Evolutionary conservation across 2,329 filamentous ascomycete genomes (phyloP).

Genomic region (Colletotrichum sp.): DNA sequence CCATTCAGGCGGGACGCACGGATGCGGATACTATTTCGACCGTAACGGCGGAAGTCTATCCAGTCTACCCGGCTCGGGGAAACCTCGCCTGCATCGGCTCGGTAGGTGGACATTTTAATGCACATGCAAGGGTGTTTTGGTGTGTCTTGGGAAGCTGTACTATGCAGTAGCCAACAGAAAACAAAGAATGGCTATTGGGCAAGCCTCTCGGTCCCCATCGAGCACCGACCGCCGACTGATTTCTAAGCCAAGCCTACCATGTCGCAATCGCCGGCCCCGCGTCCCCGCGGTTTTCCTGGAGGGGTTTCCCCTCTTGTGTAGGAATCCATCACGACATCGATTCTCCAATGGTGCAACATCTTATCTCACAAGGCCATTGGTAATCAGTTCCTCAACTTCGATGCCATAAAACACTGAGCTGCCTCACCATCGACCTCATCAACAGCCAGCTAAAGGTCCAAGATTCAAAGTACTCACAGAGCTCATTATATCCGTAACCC

Average conservation of each 20-base stretch:
- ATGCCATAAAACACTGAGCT: not conserved
- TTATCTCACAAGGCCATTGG: not conserved
- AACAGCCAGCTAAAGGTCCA: not conserved
- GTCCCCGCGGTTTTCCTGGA: not conserved
- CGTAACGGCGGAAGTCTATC: not conserved
- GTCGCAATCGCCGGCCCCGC: not conserved
- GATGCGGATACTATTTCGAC: not conserved
- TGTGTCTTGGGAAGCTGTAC: too few relatives aligned
- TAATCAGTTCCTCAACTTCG: not conserved
- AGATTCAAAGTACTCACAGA: not conserved
- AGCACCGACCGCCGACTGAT: not conserved
- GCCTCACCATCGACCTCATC: not conserved
- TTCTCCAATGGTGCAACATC: not conserved
- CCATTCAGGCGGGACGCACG: not conserved
- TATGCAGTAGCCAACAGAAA: not conserved
- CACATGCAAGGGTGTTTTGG: not conserved
- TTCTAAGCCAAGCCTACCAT: not conserved
- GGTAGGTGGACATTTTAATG: not conserved
- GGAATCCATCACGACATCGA: conserved; percentile 8
- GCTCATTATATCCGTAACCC: too few relatives aligned
- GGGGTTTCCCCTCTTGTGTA: not conserved
- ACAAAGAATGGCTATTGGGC: not conserved
- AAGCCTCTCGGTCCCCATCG: not conserved
- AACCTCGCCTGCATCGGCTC: not conserved
- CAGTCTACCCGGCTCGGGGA: not conserved